These are phyloP conservation scores for Cryptosporidium felis DNA, from an alignment of 169 alveolate species.

Conservation along the genomic window DNA sequence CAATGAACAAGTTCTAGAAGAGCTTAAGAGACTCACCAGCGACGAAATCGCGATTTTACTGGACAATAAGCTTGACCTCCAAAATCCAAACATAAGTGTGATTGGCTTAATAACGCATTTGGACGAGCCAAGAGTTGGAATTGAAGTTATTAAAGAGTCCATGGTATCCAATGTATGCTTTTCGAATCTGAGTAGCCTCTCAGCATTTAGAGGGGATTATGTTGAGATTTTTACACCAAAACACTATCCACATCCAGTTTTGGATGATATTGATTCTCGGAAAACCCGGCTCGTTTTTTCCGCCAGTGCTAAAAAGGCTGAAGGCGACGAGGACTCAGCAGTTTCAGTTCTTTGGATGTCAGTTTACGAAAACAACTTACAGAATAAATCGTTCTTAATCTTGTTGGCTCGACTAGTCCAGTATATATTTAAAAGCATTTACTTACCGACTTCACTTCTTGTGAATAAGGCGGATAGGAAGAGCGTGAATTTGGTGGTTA, in stretches of 20 bases:
- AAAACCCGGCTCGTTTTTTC: neutral
- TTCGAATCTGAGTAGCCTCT: neutral
- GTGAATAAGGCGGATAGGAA: neutral
- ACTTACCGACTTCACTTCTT: constrained; percentile 39
- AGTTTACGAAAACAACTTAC: neutral
- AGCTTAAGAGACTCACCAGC: neutral
- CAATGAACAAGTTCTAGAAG: neutral
- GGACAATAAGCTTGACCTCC: constrained; percentile 15
- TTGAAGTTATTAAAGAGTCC: constrained; percentile 24
- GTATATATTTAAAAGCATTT: neutral
- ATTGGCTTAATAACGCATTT: constrained; percentile 54
- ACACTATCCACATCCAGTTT: constrained; percentile 1
- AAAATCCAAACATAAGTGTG: constrained; percentile 25
- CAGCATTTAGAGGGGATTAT: neutral
- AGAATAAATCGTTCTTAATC: neutral
- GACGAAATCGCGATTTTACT: constrained; percentile 14
- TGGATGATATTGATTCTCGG: neutral
- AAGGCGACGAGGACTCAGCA: neutral
- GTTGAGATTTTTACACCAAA: neutral
- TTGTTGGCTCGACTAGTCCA: neutral
- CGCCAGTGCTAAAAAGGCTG: neutral
- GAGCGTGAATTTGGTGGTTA: constrained; percentile 4
- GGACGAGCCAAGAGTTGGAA: neutral
- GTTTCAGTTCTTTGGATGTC: constrained; percentile 26
- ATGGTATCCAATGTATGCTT: constrained; percentile 12